A percentile compares a stretch with the other conserved stretches of the same genome.
Conservation (phyloP, 768 basidiomycete species). For the Tricholoma saponaceum region DNA sequence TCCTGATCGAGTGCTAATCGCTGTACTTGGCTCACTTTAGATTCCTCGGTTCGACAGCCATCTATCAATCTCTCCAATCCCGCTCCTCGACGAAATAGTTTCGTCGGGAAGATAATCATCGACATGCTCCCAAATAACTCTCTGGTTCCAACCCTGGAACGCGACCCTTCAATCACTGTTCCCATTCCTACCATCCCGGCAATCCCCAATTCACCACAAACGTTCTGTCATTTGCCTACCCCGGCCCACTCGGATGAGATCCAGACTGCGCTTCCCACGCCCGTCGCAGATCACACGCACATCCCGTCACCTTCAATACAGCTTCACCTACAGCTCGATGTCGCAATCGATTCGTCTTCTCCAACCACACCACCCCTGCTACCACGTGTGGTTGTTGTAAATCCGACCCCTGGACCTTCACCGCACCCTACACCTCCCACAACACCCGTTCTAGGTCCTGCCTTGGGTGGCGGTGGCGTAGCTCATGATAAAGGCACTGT, state of each 20-base stretch:
- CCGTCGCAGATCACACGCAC: background rate
- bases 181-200: background rate
- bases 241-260: conserved; percentile 9
- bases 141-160: conserved; percentile 19
- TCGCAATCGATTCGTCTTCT: conserved; percentile 1
- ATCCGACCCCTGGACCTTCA: conserved; percentile 78
- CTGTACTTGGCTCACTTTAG: background rate
- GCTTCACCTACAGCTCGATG: background rate
- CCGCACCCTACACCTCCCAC: conserved; percentile 78
- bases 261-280: conserved; percentile 4
- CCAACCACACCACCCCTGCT: conserved; percentile 22
- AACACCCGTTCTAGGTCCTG: conserved; percentile 53
- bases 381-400: conserved; percentile 64
- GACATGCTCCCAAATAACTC: conserved; percentile 51
- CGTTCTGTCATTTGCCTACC: conserved; percentile 9
- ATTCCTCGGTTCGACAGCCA: background rate
- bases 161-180: background rate
- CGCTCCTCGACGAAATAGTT: conserved; percentile 2
- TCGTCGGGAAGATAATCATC: conserved; percentile 39
- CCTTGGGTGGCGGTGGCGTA: too few relatives aligned
- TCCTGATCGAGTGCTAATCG: background rate
- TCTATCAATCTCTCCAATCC: background rate
- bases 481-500: too few relatives aligned
- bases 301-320: too few relatives aligned
- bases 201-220: background rate